Percentiles rank a stretch among this genome's conserved stretches.
phyloP scores from a whole-genome alignment of 2,329 filamentous ascomycete species.

The Arthrobotrys sinensis region DNA sequence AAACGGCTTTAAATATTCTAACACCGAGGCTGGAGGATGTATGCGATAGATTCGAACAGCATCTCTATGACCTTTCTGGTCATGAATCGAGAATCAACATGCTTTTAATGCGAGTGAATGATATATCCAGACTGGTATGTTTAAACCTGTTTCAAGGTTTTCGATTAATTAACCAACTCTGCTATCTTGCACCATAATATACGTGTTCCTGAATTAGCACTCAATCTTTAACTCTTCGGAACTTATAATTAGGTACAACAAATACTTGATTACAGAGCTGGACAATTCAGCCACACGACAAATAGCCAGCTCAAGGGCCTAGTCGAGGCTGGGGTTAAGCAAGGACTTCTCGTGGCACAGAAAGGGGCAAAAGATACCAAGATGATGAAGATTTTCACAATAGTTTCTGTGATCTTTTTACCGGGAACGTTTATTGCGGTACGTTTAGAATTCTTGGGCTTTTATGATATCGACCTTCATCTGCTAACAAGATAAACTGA shows the following conservation, averaged over 20 bases:
- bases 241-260: constrained; percentile 31
- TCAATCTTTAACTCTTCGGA: not conserved
- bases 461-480: not conserved
- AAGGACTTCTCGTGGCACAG: constrained; percentile 13
- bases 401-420: constrained; percentile 32
- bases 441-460: not conserved
- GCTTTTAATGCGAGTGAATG: constrained; percentile 32
- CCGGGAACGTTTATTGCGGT: constrained; percentile 44
- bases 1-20: constrained; percentile 38
- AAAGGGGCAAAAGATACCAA: constrained; percentile 2
- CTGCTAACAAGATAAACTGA: not conserved
- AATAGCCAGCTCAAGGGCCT: constrained; percentile 5
- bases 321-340: not conserved
- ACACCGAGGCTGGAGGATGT: constrained; percentile 50
- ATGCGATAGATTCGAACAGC: constrained; percentile 52
- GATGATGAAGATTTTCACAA: constrained; percentile 20
- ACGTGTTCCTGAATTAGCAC: too few relatives aligned
- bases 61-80: constrained; percentile 49
- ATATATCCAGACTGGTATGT: constrained; percentile 42
- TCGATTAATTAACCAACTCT: not conserved
- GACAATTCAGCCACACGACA: constrained; percentile 7
- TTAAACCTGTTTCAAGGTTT: not conserved
- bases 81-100: constrained; percentile 48
- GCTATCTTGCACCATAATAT: not conserved
- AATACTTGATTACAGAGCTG: constrained; percentile 22